These are phyloP conservation scores for Trichophyton simii DNA, from an alignment of 2,329 filamentous ascomycete species.

Conservation along the genomic window DNA sequence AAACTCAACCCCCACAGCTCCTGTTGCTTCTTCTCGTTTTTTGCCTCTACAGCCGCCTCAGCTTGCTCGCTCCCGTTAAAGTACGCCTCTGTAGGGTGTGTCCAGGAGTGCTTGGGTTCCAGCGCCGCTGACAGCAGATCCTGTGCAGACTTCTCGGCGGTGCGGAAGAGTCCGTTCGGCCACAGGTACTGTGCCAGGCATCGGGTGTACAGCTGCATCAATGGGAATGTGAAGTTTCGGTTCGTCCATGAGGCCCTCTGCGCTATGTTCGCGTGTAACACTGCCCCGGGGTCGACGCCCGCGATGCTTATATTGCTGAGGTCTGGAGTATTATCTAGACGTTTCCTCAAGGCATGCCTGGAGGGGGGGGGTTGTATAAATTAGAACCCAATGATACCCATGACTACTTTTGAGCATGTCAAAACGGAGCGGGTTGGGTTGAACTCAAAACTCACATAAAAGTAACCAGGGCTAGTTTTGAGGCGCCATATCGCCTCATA, in stretches of 20 bases:
- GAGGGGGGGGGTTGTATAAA: neutral
- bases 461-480: neutral
- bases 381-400: neutral
- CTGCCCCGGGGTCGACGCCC: neutral
- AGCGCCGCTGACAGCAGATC: neutral
- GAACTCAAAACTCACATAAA: neutral
- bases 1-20: neutral
- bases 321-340: neutral
- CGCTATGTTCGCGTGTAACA: neutral
- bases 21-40: neutral
- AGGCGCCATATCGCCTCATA: constrained; percentile 1
- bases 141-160: neutral
- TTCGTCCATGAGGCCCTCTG: neutral
- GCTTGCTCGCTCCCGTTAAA: neutral
- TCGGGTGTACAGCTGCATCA: neutral
- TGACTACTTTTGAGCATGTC: neutral
- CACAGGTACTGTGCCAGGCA: neutral
- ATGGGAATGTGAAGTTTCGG: neutral
- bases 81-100: neutral
- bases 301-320: neutral
- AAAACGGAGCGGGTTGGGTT: too few relatives aligned
- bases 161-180: neutral
- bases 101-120: neutral
- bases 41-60: neutral
- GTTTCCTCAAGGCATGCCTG: neutral